Conservation (phyloP, 2,329 filamentous ascomycete genomes). For the Fusarium mundagurra region DNA sequence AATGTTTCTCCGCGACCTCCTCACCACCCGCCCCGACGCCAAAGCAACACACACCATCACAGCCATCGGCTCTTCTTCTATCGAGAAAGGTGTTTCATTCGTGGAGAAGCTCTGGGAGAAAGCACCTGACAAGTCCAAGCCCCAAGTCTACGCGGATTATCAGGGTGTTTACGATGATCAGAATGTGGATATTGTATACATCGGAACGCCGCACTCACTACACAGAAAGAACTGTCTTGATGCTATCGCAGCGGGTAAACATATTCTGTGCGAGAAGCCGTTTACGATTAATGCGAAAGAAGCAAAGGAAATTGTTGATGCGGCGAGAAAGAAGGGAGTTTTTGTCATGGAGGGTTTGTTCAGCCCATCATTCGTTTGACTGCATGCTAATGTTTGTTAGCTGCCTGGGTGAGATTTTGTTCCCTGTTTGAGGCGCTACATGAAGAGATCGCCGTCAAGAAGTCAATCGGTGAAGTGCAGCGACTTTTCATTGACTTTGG, state of each 20-base stretch:
- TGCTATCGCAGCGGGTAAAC: slow-evolving; percentile 55
- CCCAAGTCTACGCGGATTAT: slow-evolving; percentile 35
- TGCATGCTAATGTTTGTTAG: neutral
- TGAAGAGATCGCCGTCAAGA: slow-evolving; percentile 17
- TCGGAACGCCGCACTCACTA: slow-evolving; percentile 56
- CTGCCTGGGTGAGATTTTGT: slow-evolving; percentile 21
- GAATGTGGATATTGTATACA: slow-evolving; percentile 56
- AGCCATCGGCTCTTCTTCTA: slow-evolving; percentile 6
- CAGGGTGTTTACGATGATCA: slow-evolving; percentile 53
- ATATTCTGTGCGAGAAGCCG: slow-evolving; percentile 58
- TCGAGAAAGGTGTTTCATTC: neutral
- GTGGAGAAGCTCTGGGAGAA: slow-evolving; percentile 10
- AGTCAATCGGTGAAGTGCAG: slow-evolving; percentile 18
- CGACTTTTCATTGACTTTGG: slow-evolving; percentile 17
- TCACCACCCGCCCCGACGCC: slow-evolving; percentile 1
- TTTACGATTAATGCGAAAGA: slow-evolving; percentile 45
- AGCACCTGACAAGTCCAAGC: neutral
- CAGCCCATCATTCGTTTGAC: rapidly evolving
- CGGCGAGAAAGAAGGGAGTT: slow-evolving; percentile 4
- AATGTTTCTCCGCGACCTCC: slow-evolving; percentile 15
- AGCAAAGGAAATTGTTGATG: slow-evolving; percentile 2
- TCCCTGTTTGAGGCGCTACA: slow-evolving; percentile 12
- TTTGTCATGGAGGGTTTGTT: slow-evolving; percentile 23
- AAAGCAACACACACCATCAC: neutral
- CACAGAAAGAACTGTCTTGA: slow-evolving; percentile 56